These are phyloP conservation scores for Hymenoscyphus fructigenus DNA, from an alignment of 2,329 filamentous ascomycete species.

Conservation along the genomic window DNA sequence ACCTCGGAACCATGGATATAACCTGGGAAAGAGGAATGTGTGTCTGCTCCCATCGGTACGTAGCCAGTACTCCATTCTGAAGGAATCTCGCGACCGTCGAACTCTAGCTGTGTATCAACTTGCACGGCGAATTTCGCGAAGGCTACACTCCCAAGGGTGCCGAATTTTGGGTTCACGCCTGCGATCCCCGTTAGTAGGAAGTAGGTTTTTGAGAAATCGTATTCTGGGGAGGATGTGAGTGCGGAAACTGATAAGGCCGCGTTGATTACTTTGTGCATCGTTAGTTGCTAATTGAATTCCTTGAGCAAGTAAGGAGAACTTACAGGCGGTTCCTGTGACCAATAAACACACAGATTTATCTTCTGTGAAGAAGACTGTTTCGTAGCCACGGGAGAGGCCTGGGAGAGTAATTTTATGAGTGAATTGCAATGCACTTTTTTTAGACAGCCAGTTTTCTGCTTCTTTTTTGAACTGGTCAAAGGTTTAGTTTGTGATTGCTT, in stretches of 20 bases:
- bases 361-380: background rate
- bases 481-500: background rate
- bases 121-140: conserved; percentile 71
- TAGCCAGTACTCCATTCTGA: conserved; percentile 66
- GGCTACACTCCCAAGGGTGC: conserved; percentile 64
- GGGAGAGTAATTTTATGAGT: background rate
- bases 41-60: conserved; percentile 58
- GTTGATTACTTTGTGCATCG: conserved; percentile 52
- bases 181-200: conserved; percentile 72
- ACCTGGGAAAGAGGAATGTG: conserved; percentile 56
- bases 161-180: conserved; percentile 68
- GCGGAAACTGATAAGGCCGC: conserved; percentile 66
- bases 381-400: background rate
- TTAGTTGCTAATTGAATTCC: background rate
- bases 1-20: conserved; percentile 68
- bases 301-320: background rate
- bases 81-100: conserved; percentile 68
- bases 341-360: background rate
- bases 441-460: background rate
- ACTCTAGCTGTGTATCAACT: conserved; percentile 73
- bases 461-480: background rate
- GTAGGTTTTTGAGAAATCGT: conserved; percentile 67
- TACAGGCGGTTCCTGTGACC: background rate
- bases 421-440: background rate
- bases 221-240: conserved; percentile 58